Evolutionary conservation across 805 yeast genomes (phyloP), one percentile per base, ranked within the genome.

Genomic region (Hanseniaspora occidentalis): DNA sequence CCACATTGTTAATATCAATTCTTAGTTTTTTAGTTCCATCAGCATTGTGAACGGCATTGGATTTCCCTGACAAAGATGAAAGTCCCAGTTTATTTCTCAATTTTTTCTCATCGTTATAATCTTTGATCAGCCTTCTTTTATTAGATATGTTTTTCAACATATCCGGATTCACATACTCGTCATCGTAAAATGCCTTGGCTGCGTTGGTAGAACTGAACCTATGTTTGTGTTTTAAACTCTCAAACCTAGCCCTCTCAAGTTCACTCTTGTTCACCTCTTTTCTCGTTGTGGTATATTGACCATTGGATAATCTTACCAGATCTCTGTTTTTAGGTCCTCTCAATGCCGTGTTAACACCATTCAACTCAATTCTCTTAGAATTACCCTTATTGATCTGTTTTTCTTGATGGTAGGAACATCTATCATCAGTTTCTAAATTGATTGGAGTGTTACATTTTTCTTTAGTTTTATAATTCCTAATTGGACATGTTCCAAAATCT

Each of bases 381-480:
- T 74, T 70, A 0, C 71, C 58, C 35, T 66, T 66, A 35, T 70
- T 67, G 41, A 75, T 64, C 35, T 73, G 66, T 37, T 67, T 48
- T 45, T 84, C 89, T 14, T 70, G 64, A 52, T 88, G 97, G 50
- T 62, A 84, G 10, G 75, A 76, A 58, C 97, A 88, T 43, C 73
- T 69, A 19, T 68, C 70, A 5, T 72, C 61, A 31, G 64, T 66
- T 7, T 69, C 58, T 17, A 54, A 59, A 51, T 85, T 75, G 3
- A 86, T 71, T 31, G 83, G 78, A 4, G 70, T 63, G 9, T 61
- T 62, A 59, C 97, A 88, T 6, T 56, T 50, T 5, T 60, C 53
- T 13, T 78, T 77, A 24, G 66, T 72, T 34, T 62, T 59, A 23
- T 66, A 71, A 11, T 62, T 52, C 3, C 63, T 47, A 10, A 69